These are phyloP conservation scores for Phlebopus sp. DNA, from an alignment of 1,284 basidiomycete species.

Conservation along the genomic window DNA sequence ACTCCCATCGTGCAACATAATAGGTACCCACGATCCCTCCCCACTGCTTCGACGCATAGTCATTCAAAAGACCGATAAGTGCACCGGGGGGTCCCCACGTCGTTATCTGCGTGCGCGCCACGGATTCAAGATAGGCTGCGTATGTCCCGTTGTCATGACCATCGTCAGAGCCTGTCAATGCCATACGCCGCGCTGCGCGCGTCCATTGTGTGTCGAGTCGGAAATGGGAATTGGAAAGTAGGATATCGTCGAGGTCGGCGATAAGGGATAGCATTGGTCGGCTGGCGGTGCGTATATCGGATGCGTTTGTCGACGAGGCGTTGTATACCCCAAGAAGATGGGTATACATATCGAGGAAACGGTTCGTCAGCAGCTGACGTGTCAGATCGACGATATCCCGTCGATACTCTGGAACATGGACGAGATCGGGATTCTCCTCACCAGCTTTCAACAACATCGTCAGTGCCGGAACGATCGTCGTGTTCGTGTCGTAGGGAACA, in stretches of 20 bases:
- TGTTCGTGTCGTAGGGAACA: constrained; percentile 40
- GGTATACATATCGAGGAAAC: constrained; percentile 37
- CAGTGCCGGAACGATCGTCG: constrained; percentile 37
- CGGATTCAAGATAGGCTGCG: constrained; percentile 37
- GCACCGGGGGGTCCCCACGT: constrained; percentile 40
- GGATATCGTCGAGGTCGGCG: constrained; percentile 36
- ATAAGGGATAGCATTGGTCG: constrained; percentile 33
- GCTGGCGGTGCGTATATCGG: constrained; percentile 23
- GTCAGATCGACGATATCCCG: constrained; percentile 43
- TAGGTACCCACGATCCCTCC: constrained; percentile 40
- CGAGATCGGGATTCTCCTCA: constrained; percentile 19
- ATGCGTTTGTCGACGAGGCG: constrained; percentile 15
- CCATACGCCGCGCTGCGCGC: constrained; percentile 26
- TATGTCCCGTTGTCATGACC: constrained; percentile 33
- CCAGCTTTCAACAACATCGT: constrained; percentile 34
- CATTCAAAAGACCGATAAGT: constrained; percentile 34
- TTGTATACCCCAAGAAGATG: constrained; percentile 33
- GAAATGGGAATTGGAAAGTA: constrained; percentile 36
- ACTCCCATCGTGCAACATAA: constrained; percentile 36
- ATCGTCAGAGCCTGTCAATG: no score
- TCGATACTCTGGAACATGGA: constrained; percentile 33
- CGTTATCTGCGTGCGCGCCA: constrained; percentile 44
- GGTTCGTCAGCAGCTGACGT: constrained; percentile 41
- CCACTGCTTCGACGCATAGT: constrained; percentile 49
- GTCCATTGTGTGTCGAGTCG: constrained; percentile 38